phyloP scores from a whole-genome alignment of 2,329 filamentous ascomycete genomes.

The Neophaeococcomyces aloes region DNA sequence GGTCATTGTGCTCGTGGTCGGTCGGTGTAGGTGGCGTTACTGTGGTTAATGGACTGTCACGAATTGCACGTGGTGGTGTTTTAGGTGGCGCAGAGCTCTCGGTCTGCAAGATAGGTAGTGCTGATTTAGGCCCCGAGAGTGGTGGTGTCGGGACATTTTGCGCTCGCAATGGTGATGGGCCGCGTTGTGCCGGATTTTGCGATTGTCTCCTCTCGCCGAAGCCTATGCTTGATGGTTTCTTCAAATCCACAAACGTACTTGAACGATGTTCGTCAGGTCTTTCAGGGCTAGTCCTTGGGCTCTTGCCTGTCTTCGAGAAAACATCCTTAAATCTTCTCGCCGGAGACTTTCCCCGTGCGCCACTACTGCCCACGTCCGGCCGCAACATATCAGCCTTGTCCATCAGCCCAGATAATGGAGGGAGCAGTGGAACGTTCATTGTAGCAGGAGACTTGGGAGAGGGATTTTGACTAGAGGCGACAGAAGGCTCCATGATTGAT shows the following conservation, averaged over 20 bases:
- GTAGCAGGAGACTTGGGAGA: slow-evolving; percentile 13
- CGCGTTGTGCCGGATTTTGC: slow-evolving; percentile 1
- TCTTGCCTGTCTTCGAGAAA: slow-evolving; percentile 49
- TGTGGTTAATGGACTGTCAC: slow-evolving; percentile 42
- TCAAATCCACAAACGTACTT: not conserved
- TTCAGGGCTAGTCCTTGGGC: slow-evolving; percentile 40
- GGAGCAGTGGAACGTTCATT: not conserved
- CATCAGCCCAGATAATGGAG: slow-evolving; percentile 17
- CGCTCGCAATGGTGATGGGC: slow-evolving; percentile 3
- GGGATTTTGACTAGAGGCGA: slow-evolving; percentile 6
- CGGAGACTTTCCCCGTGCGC: slow-evolving; percentile 56
- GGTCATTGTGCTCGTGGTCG: slow-evolving; percentile 23
- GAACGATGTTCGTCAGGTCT: slow-evolving; percentile 15
- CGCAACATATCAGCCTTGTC: slow-evolving; percentile 27
- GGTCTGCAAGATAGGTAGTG: slow-evolving; percentile 26
- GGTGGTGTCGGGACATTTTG: slow-evolving; percentile 22
- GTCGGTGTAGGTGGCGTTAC: slow-evolving; percentile 56
- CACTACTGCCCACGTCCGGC: slow-evolving; percentile 22
- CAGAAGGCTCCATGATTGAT: slow-evolving; percentile 12
- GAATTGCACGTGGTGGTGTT: slow-evolving; percentile 23
- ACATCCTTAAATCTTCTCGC: slow-evolving; percentile 61
- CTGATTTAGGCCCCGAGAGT: slow-evolving; percentile 26
- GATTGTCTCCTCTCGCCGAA: slow-evolving; percentile 5
- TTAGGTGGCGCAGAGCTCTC: slow-evolving; percentile 9
- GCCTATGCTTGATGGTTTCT: not conserved